Base-by-base conservation (phyloP, 1,284 basidiomycete species). In the Ceratobasidium sp. region DNA sequence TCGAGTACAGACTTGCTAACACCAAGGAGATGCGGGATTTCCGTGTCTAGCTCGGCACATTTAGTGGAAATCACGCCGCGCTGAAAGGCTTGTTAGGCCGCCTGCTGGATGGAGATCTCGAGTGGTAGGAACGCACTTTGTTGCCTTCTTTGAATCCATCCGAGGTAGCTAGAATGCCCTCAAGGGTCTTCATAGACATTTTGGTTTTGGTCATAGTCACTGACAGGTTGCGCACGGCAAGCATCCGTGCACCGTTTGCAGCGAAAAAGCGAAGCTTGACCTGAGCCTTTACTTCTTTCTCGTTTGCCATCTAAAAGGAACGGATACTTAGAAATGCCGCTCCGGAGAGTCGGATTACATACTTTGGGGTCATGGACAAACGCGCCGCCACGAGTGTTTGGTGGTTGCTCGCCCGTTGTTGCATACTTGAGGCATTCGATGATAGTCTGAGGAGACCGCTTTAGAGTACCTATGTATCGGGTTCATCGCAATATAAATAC, bases 381-480 rank as follows among this genome's bases (percentile, higher is more conserved):
- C 0, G 98, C 98, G 37, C 98, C 98, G 34, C 97, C 97, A 78
- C 97, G 96, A 39, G 96, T 96, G 81, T 98, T 98, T 0, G 98
- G 95, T 0, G 98, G 98, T 78, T 99, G 90, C 82, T 99, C 96
- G 41, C 98, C 98, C 0, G 98, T 99, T 0, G 97, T 98, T 4
- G 95, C 95, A 81, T 99, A 99, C 84, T 99, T 99, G 81, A 99
- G 88, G 83, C 97, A 99, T 85, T 99, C 98, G 82, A 99, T 99
- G 81, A 99, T 94, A 0, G 97, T 99, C 80, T 88, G 78, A 11
- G 34, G 13, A 62, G 29, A 51, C 27, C 34, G 51, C 48, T 65
- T 62, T 49, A 13, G 22, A 22, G 27, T 51, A 6, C 39, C 46
- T 64, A 19, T 58, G 31, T 9, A 29, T 19, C 1, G 24, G 56